These are phyloP conservation scores for Penicillium expansum DNA, from an alignment of 2,329 filamentous ascomycete species.

Conservation along the genomic window DNA sequence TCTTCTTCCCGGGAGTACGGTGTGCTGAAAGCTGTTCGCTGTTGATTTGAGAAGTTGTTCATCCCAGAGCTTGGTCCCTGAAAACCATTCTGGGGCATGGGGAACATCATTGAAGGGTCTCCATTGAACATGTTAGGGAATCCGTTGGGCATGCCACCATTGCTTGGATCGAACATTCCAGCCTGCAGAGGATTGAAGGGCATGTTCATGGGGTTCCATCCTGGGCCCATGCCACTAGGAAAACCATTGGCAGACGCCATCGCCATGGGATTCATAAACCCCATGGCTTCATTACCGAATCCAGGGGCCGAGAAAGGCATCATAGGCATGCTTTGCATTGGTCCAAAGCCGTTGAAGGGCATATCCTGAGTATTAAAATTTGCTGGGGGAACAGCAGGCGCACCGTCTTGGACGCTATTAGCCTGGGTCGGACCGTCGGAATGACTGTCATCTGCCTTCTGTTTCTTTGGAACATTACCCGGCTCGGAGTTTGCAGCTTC, in stretches of 20 bases:
- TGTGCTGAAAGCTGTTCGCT: conserved; percentile 53
- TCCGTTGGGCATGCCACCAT: conserved; percentile 33
- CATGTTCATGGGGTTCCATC: conserved; percentile 49
- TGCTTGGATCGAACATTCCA: conserved; percentile 37
- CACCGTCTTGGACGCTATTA: conserved; percentile 13
- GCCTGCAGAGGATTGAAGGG: conserved; percentile 37
- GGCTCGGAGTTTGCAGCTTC: conserved; percentile 45
- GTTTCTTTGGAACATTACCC: conserved; percentile 41
- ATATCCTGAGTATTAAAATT: conserved; percentile 38
- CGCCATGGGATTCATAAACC: conserved; percentile 44
- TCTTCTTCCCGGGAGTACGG: conserved; percentile 67
- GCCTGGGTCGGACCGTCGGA: conserved; percentile 13
- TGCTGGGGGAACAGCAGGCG: conserved; percentile 16
- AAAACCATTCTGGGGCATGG: conserved; percentile 35
- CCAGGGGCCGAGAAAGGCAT: conserved; percentile 37
- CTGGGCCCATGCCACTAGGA: conserved; percentile 32
- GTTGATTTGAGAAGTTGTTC: conserved; percentile 57
- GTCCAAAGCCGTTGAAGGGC: conserved; percentile 33
- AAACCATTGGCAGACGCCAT: conserved; percentile 33
- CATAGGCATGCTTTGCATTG: conserved; percentile 33
- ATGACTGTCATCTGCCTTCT: conserved; percentile 42
- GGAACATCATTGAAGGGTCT: conserved; percentile 38
- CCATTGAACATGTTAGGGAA: conserved; percentile 40
- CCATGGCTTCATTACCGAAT: conserved; percentile 33
- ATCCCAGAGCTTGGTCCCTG: conserved; percentile 30